Base-by-base conservation (phyloP, 176 grass and related monocot species). In the Rhynchospora pubera region DNA sequence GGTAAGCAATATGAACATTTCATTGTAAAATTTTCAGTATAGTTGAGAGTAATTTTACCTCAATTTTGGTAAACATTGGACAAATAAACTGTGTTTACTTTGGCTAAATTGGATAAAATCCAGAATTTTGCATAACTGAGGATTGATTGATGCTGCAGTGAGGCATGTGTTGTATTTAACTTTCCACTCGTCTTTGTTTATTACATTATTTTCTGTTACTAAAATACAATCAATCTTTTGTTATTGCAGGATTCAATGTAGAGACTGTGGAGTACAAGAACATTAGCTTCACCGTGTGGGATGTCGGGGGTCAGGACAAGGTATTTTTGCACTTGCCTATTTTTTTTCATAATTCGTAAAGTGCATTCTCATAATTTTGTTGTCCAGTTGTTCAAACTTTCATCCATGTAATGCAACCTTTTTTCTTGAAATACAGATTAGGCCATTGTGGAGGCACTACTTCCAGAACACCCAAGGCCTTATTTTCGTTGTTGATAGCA, bases 231-330 rank as follows among this genome's bases (percentile, higher is more conserved):
- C 5, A 53, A 56, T 77, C 21, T 61, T 22, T 43, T 78, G 62
- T 82, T 68, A 34, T 51, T 88, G 24, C 60, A 89, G 93, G 93
- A 6, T 95, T 93, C 61, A 93, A 91, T 80, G 91, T 93, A 78
- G 89, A 93, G 89, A 91, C 91, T 83, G 91, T 93, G 8, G 91
- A 93, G 65, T 97, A 97, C 87, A 97, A 97, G 89, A 97, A 97
- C 87, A 97, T 97, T 80, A 97, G 94, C 87, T 97, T 97, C 89
- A 97, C 91, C 18, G 94, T 97, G 2, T 97, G 94, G 94, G 94
- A 97, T 91, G 94, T 97, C 7, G 94, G 94, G 85, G 94, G 94
- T 91, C 94, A 97, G 87, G 94, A 97, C 87, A 97, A 97, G 94
- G 94, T 93, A 91, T 47, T 42, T 6, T 55, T 65, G 12, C 52